These are phyloP conservation scores for Calonectria pseudoturangicola DNA, from an alignment of 2,329 filamentous ascomycete genomes.

Conservation along the genomic window DNA sequence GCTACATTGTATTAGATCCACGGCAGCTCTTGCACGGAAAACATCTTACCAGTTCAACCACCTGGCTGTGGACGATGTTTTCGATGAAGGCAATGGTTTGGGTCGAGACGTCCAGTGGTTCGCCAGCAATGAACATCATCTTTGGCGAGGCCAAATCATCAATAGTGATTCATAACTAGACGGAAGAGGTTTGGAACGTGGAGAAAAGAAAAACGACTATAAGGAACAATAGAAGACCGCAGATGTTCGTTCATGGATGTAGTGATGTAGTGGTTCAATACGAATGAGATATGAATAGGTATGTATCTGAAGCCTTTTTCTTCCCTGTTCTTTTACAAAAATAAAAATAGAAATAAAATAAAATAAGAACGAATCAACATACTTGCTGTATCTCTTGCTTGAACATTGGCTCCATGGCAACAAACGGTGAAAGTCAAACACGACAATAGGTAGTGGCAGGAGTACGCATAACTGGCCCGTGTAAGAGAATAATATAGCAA, in stretches of 20 bases:
- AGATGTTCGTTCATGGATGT: neutral
- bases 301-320: neutral
- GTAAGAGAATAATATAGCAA: neutral
- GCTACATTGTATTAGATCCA: neutral
- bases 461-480: neutral
- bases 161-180: neutral
- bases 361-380: neutral
- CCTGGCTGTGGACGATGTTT: constrained; percentile 3
- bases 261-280: neutral
- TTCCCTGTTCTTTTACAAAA: no score
- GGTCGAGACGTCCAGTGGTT: neutral
- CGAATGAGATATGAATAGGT: no score
- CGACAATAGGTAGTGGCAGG: neutral
- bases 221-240: neutral
- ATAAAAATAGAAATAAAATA: neutral
- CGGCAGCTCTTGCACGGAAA: neutral
- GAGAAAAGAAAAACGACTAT: neutral
- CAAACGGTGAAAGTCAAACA: neutral
- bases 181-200: neutral
- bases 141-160: neutral
- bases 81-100: constrained; percentile 16
- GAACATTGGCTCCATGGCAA: neutral
- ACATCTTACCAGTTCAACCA: neutral
- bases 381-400: constrained; percentile 15
- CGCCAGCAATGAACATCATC: constrained; percentile 18